Evolutionary conservation across 805 yeast genomes (phyloP).

Genomic region (Lipomyces kockii): DNA sequence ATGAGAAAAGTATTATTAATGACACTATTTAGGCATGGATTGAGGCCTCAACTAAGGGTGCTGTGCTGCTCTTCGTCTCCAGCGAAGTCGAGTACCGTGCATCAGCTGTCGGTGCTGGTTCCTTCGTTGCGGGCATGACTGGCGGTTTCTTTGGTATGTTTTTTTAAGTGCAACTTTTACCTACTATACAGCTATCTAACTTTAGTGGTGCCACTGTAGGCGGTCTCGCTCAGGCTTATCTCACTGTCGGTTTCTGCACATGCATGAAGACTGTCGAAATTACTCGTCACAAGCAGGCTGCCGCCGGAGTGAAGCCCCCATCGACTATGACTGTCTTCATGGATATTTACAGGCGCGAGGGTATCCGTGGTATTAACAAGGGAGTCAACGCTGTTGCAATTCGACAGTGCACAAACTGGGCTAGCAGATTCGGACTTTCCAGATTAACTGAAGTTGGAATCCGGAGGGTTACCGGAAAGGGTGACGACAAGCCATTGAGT

Average conservation of each 20-base stretch:
- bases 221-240: conserved; percentile 94
- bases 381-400: conserved; percentile 99
- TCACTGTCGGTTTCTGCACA: conserved; percentile 86
- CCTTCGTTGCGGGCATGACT: conserved; percentile 85
- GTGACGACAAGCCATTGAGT: conserved; percentile 61
- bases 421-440: conserved; percentile 91
- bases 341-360: conserved; percentile 83
- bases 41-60: conserved; percentile 99
- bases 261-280: conserved; percentile 99
- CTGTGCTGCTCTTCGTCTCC: conserved; percentile 88
- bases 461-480: conserved; percentile 64
- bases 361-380: conserved; percentile 91
- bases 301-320: conserved; percentile 68
- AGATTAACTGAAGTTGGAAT: conserved; percentile 89
- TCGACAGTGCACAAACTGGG: conserved; percentile 99
- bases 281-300: conserved; percentile 81
- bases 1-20: not conserved
- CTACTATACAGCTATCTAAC: not conserved
- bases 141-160: conserved; percentile 77
- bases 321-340: conserved; percentile 84
- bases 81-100: conserved; percentile 87
- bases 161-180: not conserved
- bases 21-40: conserved; percentile 71
- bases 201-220: conserved; percentile 51
- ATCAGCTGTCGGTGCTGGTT: conserved; percentile 60